Evolutionary conservation across 2,329 filamentous ascomycete species (phyloP), one percentile per base, ranked within the genome.

Genomic region (Claviceps spartinae): DNA sequence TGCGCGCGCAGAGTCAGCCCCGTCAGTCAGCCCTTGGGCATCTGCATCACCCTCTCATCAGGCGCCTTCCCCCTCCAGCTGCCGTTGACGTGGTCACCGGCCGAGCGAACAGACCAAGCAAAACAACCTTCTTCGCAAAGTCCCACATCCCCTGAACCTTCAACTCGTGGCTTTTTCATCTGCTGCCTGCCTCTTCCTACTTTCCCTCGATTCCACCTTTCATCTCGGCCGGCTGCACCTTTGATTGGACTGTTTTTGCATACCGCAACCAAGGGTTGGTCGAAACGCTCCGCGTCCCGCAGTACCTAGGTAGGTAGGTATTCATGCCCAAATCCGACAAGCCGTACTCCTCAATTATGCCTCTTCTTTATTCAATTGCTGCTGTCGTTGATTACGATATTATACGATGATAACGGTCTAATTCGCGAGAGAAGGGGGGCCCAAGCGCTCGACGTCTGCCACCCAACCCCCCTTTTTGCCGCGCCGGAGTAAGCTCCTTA

Each of bases 161-260:
- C 26, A 30, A 30, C 26, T 30, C 26, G 26, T 30, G 26, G 26
- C 26, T 30, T 30, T 30, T 30, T 4, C 4, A 22, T 20, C 20
- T 42, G 26, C 37, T 14, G 42, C 13, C 22, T 26, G 6, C 22
- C 22, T 16, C 18, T 38, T 38, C n/a, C 37, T 38, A 4, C 37
- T 16, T 20, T 3, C 13, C 2, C 16, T n/a, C 0, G 14, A 49
- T 43, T 43, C 24, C 48, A 36, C 26, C 20, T 30, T 26, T 50
- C 40, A 42, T 50, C 48, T 47, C 50, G 46, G 50, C 34, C 51
- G 49, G 36, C 47, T 34, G 34, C 30, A 22, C 9, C n/a, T 34
- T 30, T 54, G 46, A 54, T 54, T 52, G 52, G 52, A 37, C 48
- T 37, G 22, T 22, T 13, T 18, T 20, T 34, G 3, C 18, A 38